Evolutionary conservation across 106 monocot genomes (phyloP).

Genomic region (Apostasia shenzhenica): DNA sequence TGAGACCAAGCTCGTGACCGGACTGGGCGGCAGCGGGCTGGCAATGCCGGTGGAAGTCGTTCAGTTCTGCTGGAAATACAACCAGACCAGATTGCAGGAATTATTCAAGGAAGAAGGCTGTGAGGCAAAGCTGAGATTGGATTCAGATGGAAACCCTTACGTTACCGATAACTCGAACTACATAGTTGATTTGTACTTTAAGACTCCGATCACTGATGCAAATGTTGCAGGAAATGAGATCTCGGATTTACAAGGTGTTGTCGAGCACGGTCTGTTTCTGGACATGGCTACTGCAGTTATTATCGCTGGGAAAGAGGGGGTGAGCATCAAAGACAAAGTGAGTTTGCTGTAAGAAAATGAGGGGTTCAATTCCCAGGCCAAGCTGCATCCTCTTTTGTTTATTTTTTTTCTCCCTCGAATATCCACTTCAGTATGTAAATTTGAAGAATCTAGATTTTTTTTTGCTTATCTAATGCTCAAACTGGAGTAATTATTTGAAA

Average conservation of each 20-base stretch:
- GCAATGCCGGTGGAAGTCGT: conserved; percentile 99
- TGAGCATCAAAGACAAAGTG: conserved; percentile 60
- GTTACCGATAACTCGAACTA: conserved; percentile 94
- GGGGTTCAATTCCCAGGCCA: background rate
- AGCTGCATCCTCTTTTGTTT: background rate
- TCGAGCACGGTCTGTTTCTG: conserved; percentile 87
- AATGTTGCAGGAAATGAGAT: conserved; percentile 74
- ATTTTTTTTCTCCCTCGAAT: background rate
- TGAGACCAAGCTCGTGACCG: conserved; percentile 85
- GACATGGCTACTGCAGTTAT: conserved; percentile 91
- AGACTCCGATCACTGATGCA: conserved; percentile 79
- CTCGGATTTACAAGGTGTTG: conserved; percentile 81
- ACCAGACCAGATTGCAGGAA: conserved; percentile 71
- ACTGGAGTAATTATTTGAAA: too few relatives aligned
- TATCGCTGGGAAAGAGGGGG: conserved; percentile 81
- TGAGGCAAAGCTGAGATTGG: conserved; percentile 87
- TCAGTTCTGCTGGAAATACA: conserved; percentile 97
- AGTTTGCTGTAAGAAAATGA: conserved; percentile 6
- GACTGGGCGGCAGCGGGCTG: conserved; percentile 85
- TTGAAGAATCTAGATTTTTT: conserved; percentile 1
- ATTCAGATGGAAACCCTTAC: conserved; percentile 70
- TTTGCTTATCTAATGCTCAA: too few relatives aligned
- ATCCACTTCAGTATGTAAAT: conserved; percentile 1
- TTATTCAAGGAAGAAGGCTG: conserved; percentile 78
- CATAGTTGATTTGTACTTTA: conserved; percentile 90